Percentiles rank a stretch among this genome's conserved stretches.
Conservation (phyloP, 2,329 filamentous ascomycete genomes). For the Ceratocystis variospora region DNA sequence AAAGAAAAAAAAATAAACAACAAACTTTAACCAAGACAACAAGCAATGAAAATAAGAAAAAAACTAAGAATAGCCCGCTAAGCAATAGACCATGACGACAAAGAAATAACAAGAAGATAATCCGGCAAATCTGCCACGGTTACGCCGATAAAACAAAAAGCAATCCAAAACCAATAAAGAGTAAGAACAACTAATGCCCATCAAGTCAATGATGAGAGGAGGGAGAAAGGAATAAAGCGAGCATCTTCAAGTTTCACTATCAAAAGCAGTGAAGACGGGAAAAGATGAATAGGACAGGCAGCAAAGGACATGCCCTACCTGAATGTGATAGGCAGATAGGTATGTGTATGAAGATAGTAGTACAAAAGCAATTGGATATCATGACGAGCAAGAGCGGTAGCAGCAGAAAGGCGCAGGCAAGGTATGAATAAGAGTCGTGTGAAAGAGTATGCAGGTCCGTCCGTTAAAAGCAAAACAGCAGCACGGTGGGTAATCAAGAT, state of each 20-base stretch:
- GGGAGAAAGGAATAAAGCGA: neutral
- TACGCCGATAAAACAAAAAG: neutral
- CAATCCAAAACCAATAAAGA: neutral
- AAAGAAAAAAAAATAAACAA: neutral
- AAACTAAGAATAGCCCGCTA: conserved; percentile 6
- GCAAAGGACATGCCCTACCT: too few species aligned
- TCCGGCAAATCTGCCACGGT: neutral
- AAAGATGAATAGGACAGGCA: neutral
- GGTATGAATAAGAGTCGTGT: neutral
- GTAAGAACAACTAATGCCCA: neutral
- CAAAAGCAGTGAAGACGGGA: neutral
- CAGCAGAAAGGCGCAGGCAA: neutral
- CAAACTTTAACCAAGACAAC: neutral
- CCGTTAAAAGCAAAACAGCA: neutral
- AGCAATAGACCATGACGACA: conserved; percentile 1
- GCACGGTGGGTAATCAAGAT: conserved; percentile 1
- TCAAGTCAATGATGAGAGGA: neutral
- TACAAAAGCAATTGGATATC: conserved; percentile 15
- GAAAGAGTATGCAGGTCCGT: neutral
- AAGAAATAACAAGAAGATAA: conserved; percentile 3
- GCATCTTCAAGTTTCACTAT: neutral
- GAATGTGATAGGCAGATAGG: too few species aligned
- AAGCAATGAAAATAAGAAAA: neutral
- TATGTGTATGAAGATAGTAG: conserved; percentile 10
- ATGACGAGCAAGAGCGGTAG: conserved; percentile 9